phyloP scores from a whole-genome alignment of 306 rosid species.

The Ammopiptanthus mongolicus region DNA sequence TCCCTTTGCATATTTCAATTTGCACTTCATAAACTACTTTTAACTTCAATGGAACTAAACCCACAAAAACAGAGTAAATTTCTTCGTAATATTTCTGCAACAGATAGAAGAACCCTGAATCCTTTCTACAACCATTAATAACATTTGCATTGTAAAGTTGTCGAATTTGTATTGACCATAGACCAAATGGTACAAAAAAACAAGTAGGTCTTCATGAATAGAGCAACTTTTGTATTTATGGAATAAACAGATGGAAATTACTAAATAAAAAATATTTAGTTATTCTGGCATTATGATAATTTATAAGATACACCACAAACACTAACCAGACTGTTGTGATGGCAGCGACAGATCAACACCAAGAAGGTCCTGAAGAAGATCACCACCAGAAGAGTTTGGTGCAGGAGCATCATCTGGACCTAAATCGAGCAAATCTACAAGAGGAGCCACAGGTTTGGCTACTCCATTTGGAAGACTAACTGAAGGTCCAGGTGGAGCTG shows the following conservation, averaged over 20 bases:
- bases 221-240: neutral
- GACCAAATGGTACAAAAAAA: neutral
- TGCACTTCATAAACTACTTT: neutral
- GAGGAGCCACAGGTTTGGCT: conserved; percentile 68
- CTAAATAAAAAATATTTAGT: neutral
- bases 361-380: conserved; percentile 90
- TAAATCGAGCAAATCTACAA: conserved; percentile 86
- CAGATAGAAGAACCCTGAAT: neutral
- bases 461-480: conserved; percentile 79
- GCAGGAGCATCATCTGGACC: conserved; percentile 71
- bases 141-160: neutral
- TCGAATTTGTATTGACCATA: neutral
- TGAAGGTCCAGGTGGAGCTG: conserved; percentile 49
- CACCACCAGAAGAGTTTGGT: conserved; percentile 74
- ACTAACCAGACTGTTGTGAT: conserved; percentile 70
- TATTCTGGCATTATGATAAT: neutral
- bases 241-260: conserved; percentile 2
- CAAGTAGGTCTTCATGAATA: neutral
- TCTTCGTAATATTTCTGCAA: neutral
- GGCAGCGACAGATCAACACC: conserved; percentile 65
- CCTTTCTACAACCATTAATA: neutral
- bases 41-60: neutral
- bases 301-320: neutral
- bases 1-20: neutral
- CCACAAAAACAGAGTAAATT: neutral